Base-by-base conservation (phyloP, 768 basidiomycete genomes). In the Suillus occidentalis region DNA sequence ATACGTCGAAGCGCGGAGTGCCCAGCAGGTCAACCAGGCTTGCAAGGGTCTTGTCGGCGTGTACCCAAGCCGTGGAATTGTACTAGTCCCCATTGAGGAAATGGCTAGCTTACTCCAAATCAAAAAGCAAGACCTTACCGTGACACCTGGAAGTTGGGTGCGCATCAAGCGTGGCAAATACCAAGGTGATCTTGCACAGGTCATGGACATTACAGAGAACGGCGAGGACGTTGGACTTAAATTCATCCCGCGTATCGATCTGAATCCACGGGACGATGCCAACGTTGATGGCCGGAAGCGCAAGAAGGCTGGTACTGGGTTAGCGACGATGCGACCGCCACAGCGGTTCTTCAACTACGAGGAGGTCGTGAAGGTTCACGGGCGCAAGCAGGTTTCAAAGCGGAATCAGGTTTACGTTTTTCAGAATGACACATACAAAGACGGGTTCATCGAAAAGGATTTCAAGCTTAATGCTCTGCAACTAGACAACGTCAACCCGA, bases 371-470 rank as follows among this genome's bases (percentile, higher is more conserved):
- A 94, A 91, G 72, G 90, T 91, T 6, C 96, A 92, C 71, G 92
- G 92, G 5, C 84, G 89, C 31, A 89, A 90, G 72, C 80, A 86
- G 50, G 90, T 96, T 43, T 82, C 87, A 34, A 90, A 89, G 73
- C 86, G 91, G 37, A 87, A 87, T 57, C 85, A 88, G 68, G 84
- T 85, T 52, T 95, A 87, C 70, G 87, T 95, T 50, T 99, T 98
- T 80, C 89, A 92, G 72, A 89, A 89, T 69, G 97, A 99, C 73
- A 94, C 94, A 1, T 99, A 91, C 81, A 90, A 89, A 70, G 91
- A 97, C 63, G 97, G 97, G 2, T 97, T 97, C 76, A 87, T 97
- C 71, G 93, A 97, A 79, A 99, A 98, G 78, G 97, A 99, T 75
- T 89, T 97, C 83, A 91, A 92, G 71, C 74, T 95, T 58, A 88